Percentiles rank a stretch among this genome's conserved stretches.
Evolutionary conservation across 345 rosid genomes (phyloP).

Genomic region (Salix arbutifolia): DNA sequence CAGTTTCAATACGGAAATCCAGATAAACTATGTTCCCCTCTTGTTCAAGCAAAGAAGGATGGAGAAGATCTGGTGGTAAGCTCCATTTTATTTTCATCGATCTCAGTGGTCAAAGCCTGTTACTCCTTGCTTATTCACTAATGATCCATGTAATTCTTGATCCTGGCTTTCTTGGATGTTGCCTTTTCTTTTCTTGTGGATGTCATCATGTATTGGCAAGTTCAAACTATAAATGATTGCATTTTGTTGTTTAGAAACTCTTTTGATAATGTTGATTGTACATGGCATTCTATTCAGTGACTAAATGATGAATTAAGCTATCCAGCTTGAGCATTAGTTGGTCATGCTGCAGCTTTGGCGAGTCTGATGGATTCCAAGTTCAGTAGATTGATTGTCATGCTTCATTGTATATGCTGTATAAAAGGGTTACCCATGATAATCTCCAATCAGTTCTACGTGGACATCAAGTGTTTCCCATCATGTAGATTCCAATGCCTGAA

Average conservation of each 20-base stretch:
- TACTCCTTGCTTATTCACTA: not conserved
- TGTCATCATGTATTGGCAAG: not conserved
- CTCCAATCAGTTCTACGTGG: no score
- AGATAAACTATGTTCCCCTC: slow-evolving; percentile 65
- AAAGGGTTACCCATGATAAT: no score
- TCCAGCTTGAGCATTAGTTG: not conserved
- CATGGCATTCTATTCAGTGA: not conserved
- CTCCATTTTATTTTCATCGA: not conserved
- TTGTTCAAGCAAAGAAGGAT: slow-evolving; percentile 74
- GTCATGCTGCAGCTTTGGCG: no score
- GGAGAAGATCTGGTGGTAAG: slow-evolving; percentile 80
- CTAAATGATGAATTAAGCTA: not conserved
- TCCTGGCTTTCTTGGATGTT: not conserved
- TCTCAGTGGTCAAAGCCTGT: not conserved
- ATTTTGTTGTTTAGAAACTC: not conserved
- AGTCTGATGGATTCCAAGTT: not conserved
- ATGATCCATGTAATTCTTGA: not conserved
- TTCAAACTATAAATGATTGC: not conserved
- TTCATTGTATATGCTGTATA: no score
- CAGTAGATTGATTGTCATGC: no score
- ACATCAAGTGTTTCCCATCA: no score
- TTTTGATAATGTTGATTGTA: no score
- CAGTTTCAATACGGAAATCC: slow-evolving; percentile 96
- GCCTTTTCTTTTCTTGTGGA: not conserved
- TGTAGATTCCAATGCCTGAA: no score